phyloP scores from a whole-genome alignment of 192 early-diverging fungal species.

The Backusella tuberculispora region DNA sequence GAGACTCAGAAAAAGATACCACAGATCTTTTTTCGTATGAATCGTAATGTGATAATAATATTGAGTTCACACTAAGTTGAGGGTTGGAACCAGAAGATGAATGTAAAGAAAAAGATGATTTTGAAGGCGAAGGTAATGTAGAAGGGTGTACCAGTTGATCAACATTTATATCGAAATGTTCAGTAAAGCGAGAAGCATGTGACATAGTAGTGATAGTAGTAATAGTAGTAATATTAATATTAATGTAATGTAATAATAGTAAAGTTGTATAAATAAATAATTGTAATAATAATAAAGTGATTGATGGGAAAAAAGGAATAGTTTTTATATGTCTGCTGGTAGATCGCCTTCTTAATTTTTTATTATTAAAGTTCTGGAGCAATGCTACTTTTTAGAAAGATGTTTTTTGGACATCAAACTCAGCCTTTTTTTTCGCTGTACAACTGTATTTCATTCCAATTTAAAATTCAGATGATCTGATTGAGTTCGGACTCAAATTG shows the following conservation, averaged over 20 bases:
- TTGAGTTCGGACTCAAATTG: slow-evolving; percentile 1
- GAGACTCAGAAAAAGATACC: neutral
- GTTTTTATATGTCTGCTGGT: neutral
- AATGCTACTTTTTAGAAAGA: neutral
- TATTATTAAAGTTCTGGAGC: neutral
- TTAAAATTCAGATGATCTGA: neutral
- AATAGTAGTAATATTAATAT: slow-evolving; percentile 12
- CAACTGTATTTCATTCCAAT: neutral
- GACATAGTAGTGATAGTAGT: neutral
- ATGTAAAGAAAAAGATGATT: neutral
- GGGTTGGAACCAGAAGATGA: neutral
- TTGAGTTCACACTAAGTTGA: neutral
- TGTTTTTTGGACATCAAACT: slow-evolving; percentile 4
- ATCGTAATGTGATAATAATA: neutral
- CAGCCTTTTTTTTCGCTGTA: neutral
- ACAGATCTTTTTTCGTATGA: neutral
- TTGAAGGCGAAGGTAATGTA: slow-evolving; percentile 1
- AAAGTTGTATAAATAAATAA: no score
- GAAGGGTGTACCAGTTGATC: neutral
- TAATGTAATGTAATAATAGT: no score
- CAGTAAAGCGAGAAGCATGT: slow-evolving; percentile 27
- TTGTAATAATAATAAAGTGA: neutral
- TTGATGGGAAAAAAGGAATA: neutral
- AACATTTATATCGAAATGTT: slow-evolving; percentile 30
- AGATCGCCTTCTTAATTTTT: slow-evolving; percentile 10